Evolutionary conservation across 2,329 filamentous ascomycete genomes (phyloP).

Genomic region (Leptosphaerulina australis): DNA sequence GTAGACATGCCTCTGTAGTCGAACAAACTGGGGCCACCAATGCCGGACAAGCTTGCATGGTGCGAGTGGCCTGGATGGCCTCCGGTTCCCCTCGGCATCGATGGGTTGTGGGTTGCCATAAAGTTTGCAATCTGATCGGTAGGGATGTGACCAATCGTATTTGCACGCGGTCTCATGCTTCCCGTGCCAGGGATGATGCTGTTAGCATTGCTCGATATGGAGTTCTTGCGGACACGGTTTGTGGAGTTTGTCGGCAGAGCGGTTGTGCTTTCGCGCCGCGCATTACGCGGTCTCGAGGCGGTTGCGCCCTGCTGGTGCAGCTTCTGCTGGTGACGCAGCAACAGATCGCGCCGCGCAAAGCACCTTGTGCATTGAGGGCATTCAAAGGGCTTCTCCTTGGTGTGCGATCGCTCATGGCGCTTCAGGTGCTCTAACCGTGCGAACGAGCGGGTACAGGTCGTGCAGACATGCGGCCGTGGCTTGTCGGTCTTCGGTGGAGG

Average conservation of each 20-base stretch:
- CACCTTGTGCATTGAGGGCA: conserved; percentile 93
- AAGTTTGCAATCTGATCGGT: conserved; percentile 71
- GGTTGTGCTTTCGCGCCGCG: conserved; percentile 82
- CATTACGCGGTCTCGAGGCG: conserved; percentile 81
- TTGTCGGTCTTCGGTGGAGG: conserved; percentile 96
- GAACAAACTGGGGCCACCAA: conserved; percentile 62
- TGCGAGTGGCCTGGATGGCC: conserved; percentile 65
- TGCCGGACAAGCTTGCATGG: conserved; percentile 74
- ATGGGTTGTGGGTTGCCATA: conserved; percentile 64
- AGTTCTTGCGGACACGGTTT: conserved; percentile 88
- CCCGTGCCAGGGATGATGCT: conserved; percentile 57
- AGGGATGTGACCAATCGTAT: conserved; percentile 95
- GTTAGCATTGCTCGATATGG: conserved; percentile 69
- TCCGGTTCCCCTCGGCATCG: conserved; percentile 56
- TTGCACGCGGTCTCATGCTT: conserved; percentile 84
- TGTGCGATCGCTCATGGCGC: conserved; percentile 96
- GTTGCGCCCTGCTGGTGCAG: conserved; percentile 91
- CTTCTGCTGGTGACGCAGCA: conserved; percentile 97
- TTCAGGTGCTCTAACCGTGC: conserved; percentile 95
- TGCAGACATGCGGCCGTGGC: conserved; percentile 91
- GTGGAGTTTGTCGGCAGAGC: conserved; percentile 71
- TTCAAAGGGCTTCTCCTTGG: conserved; percentile 98
- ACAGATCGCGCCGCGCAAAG: conserved; percentile 89
- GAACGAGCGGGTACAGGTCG: conserved; percentile 89
- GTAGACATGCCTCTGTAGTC: conserved; percentile 76